Percentiles rank a stretch among this genome's conserved stretches.
These are phyloP conservation scores for Nakazawaea populi DNA, from an alignment of 805 yeast genomes.

Conservation along the genomic window DNA sequence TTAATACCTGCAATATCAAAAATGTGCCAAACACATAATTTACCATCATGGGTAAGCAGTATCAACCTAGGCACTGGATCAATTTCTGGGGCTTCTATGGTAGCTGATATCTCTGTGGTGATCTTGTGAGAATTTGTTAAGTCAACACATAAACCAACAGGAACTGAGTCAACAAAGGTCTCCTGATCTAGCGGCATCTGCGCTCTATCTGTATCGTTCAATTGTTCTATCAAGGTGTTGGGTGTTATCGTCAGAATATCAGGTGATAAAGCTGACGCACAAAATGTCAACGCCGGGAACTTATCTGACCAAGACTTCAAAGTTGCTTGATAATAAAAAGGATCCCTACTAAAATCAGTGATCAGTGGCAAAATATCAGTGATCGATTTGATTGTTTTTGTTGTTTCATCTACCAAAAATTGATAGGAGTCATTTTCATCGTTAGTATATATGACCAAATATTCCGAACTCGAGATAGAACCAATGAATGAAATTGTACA, in stretches of 20 bases:
- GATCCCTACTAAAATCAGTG: constrained; percentile 41
- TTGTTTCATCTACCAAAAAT: constrained; percentile 15
- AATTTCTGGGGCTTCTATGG: constrained; percentile 30
- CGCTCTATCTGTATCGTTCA: constrained; percentile 70
- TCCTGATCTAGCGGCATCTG: constrained; percentile 65
- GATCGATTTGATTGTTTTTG: constrained; percentile 24
- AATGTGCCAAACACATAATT: constrained; percentile 57
- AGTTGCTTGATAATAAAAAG: constrained; percentile 35
- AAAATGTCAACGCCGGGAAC: constrained; percentile 29
- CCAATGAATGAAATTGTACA: constrained; percentile 13
- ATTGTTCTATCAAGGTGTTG: constrained; percentile 33
- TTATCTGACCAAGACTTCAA: constrained; percentile 36
- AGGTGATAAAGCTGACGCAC: constrained; percentile 60
- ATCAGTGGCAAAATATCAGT: constrained; percentile 47
- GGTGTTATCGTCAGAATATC: constrained; percentile 48
- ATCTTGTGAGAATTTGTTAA: constrained; percentile 37
- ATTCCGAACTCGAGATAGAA: constrained; percentile 13
- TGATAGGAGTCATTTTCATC: constrained; percentile 27
- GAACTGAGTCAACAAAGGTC: constrained; percentile 60
- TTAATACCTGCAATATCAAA: constrained; percentile 50
- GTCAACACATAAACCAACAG: constrained; percentile 68
- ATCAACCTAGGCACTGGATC: constrained; percentile 68
- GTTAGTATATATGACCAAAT: constrained; percentile 23
- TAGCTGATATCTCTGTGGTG: constrained; percentile 38
- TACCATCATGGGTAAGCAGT: constrained; percentile 59